Percentiles rank a stretch among this genome's conserved stretches.
These are phyloP conservation scores for Schizochytrium sp. DNA, from an alignment of 108 stramenopile genomes.

Conservation along the genomic window DNA sequence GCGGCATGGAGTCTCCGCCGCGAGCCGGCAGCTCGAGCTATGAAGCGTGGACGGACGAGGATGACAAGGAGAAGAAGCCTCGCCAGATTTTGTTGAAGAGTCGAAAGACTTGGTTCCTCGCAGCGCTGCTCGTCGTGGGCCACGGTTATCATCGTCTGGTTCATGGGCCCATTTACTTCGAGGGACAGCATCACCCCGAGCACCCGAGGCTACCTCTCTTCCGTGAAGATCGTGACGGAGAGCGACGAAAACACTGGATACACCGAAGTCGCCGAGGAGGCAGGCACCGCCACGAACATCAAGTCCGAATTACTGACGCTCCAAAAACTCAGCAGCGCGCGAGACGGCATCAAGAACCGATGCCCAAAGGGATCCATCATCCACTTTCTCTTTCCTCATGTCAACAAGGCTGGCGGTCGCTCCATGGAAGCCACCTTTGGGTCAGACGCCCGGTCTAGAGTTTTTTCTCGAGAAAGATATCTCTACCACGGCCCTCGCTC, in stretches of 20 bases:
- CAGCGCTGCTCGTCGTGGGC: not conserved
- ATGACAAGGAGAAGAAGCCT: slow-evolving; percentile 25
- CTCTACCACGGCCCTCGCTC: slow-evolving; percentile 11
- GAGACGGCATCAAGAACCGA: not conserved
- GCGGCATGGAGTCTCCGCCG: not conserved
- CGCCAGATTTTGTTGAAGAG: not conserved
- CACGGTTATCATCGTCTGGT: not conserved
- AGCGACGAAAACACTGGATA: not conserved
- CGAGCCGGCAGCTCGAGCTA: slow-evolving; percentile 10
- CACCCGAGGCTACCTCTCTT: not conserved
- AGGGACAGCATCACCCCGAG: not conserved
- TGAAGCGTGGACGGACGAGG: not conserved
- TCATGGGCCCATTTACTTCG: slow-evolving; percentile 29
- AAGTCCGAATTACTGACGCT: slow-evolving; percentile 3
- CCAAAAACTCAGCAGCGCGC: not conserved
- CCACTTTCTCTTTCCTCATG: slow-evolving; percentile 41
- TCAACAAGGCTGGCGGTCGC: slow-evolving; percentile 46
- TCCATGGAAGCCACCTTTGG: slow-evolving; percentile 41
- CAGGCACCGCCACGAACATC: not conserved
- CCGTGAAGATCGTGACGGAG: not conserved
- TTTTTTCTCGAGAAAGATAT: not conserved
- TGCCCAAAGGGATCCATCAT: not conserved
- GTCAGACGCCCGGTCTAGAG: slow-evolving; percentile 1
- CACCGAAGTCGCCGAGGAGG: not conserved
- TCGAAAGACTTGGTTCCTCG: not conserved